Base-by-base conservation (phyloP, 345 rosid species). In the Angophora floribunda region DNA sequence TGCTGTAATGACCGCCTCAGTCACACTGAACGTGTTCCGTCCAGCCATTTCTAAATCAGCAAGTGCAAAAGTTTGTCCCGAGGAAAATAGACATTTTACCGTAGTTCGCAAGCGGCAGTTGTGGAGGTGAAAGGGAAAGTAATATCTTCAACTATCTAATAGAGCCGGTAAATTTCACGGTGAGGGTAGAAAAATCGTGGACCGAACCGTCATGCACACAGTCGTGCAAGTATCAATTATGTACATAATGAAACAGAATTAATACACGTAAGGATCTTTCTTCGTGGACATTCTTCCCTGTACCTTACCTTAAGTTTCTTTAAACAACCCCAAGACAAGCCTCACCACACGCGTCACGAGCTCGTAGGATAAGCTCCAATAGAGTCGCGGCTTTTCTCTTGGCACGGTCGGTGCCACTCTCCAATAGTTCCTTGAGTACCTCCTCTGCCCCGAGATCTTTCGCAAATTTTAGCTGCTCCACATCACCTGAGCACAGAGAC, bases 371-470 rank as follows among this genome's bases (percentile, higher is more conserved):
- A 63, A 95, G 96, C 90, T 97, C 99, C 87, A 98, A 85, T 88
- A 98, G 90, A 57, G 94, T 93, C 57, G 89, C 96, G 55, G 99
- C 99, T 92, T 98, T 98, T 91, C 99, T 94, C 94, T 96, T 98
- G 65, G 99, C 99, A 87, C 99, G 95, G 86, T 97, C 99, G 10
- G 99, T 98, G 87, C 99, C 99, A 86, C 88, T 97, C 51, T 98
- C 99, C 4, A 92, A 91, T 22, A 97, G 92, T 85, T 97, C 99
- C 94, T 92, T 97, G 87, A 98, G 89, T 28, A 95, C 95, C 88
- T 95, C 93, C 89, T 97, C 98, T 12, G 95, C 97, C 87, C 96
- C 96, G 44, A 88, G 92, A 85, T 96, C 97, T 91, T 90, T 95
- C 1, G 98, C 97, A 51, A 90, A 80, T 88, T 91, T 95, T 88